Conservation (phyloP, 2,329 filamentous ascomycete species). For the Cercospora nicotianae region DNA sequence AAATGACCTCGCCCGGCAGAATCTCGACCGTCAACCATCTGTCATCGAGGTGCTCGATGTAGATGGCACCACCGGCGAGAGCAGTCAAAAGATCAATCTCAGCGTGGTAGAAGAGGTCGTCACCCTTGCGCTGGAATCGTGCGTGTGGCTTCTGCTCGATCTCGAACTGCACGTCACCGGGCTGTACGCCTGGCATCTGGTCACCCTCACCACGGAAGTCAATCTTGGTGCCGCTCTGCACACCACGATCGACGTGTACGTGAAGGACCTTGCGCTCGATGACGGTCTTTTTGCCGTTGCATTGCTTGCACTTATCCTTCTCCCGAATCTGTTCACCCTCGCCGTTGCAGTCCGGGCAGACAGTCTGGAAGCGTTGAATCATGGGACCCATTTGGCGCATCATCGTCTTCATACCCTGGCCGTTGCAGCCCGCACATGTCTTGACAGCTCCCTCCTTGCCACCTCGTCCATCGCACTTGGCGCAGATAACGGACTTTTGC, state of each 20-base stretch:
- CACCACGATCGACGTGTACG: constrained; percentile 94
- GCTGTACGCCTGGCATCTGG: constrained; percentile 86
- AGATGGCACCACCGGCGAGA: constrained; percentile 84
- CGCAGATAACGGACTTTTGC: constrained; percentile 95
- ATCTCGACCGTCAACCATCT: constrained; percentile 95
- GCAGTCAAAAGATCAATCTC: constrained; percentile 96
- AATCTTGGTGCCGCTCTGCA: constrained; percentile 91
- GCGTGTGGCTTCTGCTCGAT: constrained; percentile 99
- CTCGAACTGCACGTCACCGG: constrained; percentile 96
- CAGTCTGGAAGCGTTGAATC: constrained; percentile 99
- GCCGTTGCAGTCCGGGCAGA: constrained; percentile 96
- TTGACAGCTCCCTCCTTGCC: constrained; percentile 98
- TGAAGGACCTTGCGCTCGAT: constrained; percentile 98
- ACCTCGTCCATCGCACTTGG: constrained; percentile 88
- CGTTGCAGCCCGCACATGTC: constrained; percentile 86
- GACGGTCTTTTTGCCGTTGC: constrained; percentile 94
- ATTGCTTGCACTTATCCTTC: constrained; percentile 96
- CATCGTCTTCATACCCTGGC: constrained; percentile 98
- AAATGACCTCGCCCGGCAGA: constrained; percentile 89
- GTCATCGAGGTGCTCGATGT: constrained; percentile 95
- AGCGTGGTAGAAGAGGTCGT: constrained; percentile 91
- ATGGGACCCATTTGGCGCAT: constrained; percentile 99
- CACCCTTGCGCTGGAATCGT: constrained; percentile 92
- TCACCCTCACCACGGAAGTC: constrained; percentile 97
- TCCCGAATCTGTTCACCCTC: constrained; percentile 96